A percentile compares a stretch with the other conserved stretches of the same genome.
Conservation (phyloP, 352 stramenopile species). For the Phytopythium kandeliae region DNA sequence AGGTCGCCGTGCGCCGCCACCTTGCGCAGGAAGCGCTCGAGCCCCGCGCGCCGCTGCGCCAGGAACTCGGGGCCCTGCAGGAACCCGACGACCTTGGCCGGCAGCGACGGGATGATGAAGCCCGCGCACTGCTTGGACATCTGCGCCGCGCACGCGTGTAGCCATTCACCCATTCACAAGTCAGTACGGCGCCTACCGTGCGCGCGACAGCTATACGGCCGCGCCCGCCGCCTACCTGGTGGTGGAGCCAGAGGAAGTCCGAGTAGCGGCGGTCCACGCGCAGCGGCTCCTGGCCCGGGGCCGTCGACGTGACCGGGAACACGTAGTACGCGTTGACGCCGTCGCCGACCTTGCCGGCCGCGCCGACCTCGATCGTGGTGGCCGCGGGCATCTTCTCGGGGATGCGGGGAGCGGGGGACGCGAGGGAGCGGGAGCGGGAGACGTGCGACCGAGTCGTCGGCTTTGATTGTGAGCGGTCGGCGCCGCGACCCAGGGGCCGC, state of each 20-base stretch:
- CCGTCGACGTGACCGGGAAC: slow-evolving; percentile 68
- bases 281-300: slow-evolving; percentile 24
- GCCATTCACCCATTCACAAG: too few relatives aligned
- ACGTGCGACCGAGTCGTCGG: slow-evolving; percentile 1
- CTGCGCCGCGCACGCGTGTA: too few relatives aligned
- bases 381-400: slow-evolving; percentile 1
- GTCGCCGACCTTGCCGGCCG: slow-evolving; percentile 73
- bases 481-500: neutral
- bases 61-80: slow-evolving; percentile 78
- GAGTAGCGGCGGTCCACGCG: slow-evolving; percentile 80
- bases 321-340: slow-evolving; percentile 83
- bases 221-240: slow-evolving; percentile 22
- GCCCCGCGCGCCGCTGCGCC: slow-evolving; percentile 58
- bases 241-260: slow-evolving; percentile 83
- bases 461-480: slow-evolving; percentile 4
- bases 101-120: slow-evolving; percentile 80
- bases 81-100: slow-evolving; percentile 70
- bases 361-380: slow-evolving; percentile 46
- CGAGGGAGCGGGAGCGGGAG: neutral
- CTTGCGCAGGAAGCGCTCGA: slow-evolving; percentile 80
- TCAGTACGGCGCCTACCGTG: neutral
- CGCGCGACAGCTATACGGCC: neutral
- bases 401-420: neutral
- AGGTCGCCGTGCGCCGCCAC: slow-evolving; percentile 75
- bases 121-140: slow-evolving; percentile 65